Conservation (phyloP, 2,329 filamentous ascomycete species). For the Sarocladiaceae sp. region DNA sequence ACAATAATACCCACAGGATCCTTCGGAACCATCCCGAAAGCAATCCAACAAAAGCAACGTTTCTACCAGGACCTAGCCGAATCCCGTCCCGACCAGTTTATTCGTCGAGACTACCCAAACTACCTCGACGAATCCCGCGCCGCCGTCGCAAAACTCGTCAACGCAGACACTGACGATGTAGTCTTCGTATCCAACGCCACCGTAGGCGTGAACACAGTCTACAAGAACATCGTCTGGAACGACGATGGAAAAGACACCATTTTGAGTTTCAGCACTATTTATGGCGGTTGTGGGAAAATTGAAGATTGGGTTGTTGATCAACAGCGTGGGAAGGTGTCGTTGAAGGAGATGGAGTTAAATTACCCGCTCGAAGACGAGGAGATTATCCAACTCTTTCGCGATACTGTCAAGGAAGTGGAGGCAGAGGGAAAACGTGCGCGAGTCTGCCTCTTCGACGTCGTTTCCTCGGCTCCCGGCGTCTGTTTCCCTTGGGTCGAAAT, state of each 20-base stretch:
- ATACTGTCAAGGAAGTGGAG: constrained; percentile 49
- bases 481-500: constrained; percentile 73
- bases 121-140: constrained; percentile 63
- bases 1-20: constrained; percentile 52
- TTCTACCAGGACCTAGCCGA: constrained; percentile 66
- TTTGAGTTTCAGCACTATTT: constrained; percentile 74
- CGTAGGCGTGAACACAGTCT: constrained; percentile 69
- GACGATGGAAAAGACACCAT: constrained; percentile 72
- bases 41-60: constrained; percentile 55
- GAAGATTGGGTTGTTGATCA: constrained; percentile 69
- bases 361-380: constrained; percentile 70
- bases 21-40: constrained; percentile 69
- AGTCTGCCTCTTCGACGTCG: constrained; percentile 69
- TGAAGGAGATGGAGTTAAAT: constrained; percentile 52
- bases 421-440: constrained; percentile 57
- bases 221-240: constrained; percentile 69
- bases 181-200: constrained; percentile 84
- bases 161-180: constrained; percentile 59
- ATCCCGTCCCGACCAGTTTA: constrained; percentile 68
- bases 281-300: constrained; percentile 72
- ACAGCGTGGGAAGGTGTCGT: constrained; percentile 38
- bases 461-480: constrained; percentile 75
- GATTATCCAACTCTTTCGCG: constrained; percentile 57
- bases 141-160: constrained; percentile 63
- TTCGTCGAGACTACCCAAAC: constrained; percentile 61